These are phyloP conservation scores for Blastomyces gilchristii DNA, from an alignment of 2,329 filamentous ascomycete genomes.

Conservation along the genomic window DNA sequence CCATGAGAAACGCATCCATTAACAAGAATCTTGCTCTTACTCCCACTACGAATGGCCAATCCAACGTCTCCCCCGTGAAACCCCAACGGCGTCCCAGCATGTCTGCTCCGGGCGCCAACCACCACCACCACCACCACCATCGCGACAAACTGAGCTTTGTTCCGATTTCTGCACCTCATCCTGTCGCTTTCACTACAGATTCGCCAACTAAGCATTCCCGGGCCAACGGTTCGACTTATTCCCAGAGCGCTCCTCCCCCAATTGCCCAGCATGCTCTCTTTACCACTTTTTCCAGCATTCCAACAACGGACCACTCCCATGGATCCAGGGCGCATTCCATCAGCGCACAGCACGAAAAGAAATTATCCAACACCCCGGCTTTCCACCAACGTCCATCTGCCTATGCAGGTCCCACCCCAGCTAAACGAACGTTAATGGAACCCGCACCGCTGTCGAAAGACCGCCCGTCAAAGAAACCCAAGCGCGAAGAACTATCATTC, in stretches of 20 bases:
- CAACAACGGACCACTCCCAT: constrained; percentile 31
- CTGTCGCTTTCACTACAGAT: constrained; percentile 37
- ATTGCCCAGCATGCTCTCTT: constrained; percentile 40
- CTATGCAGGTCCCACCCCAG: constrained; percentile 33
- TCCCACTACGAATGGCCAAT: constrained; percentile 42
- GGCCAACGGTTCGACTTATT: constrained; percentile 21
- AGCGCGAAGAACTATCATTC: constrained; percentile 43
- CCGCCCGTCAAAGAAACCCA: constrained; percentile 58
- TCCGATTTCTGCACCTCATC: constrained; percentile 44
- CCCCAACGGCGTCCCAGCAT: constrained; percentile 44
- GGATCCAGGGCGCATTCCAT: constrained; percentile 39
- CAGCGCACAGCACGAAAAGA: constrained; percentile 34
- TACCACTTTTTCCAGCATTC: constrained; percentile 40
- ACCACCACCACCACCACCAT: constrained; percentile 25
- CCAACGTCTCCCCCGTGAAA: constrained; percentile 61
- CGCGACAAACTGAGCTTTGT: constrained; percentile 52
- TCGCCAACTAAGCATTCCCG: constrained; percentile 38
- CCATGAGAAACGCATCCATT: constrained; percentile 31
- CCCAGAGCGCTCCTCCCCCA: constrained; percentile 24
- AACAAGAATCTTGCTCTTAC: constrained; percentile 58
- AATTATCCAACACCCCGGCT: constrained; percentile 33
- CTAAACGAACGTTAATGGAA: constrained; percentile 56
- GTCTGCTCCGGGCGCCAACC: constrained; percentile 39
- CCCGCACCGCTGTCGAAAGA: constrained; percentile 59
- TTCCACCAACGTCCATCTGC: constrained; percentile 21